Conservation (phyloP, 2,329 filamentous ascomycete genomes). For the Fusarium mundagurra region DNA sequence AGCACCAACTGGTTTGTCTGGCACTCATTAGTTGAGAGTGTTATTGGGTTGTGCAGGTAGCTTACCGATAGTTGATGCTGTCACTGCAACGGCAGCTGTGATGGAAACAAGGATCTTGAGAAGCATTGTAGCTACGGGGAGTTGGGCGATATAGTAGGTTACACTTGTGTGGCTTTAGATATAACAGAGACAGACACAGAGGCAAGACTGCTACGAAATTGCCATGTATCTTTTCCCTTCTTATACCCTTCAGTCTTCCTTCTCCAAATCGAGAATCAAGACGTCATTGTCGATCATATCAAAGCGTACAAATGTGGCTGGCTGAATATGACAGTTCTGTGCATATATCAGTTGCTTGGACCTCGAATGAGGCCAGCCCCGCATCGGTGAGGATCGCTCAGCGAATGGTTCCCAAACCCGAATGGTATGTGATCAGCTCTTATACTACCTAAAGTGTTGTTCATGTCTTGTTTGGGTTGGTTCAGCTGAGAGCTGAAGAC, state of each 20-base stretch:
- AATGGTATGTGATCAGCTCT: background rate
- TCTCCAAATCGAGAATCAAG: background rate
- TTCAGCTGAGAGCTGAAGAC: background rate
- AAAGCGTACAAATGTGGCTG: background rate
- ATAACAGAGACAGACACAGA: background rate
- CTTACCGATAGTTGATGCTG: background rate
- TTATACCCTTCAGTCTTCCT: background rate
- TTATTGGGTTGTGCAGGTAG: rapidly evolving
- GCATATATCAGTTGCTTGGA: background rate
- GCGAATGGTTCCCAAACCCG: background rate
- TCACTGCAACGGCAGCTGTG: background rate
- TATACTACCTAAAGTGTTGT: background rate
- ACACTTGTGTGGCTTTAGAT: background rate
- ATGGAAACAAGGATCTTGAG: background rate
- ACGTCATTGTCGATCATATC: background rate
- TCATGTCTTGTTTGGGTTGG: background rate
- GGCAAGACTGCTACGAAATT: background rate
- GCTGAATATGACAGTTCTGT: background rate
- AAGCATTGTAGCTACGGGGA: background rate
- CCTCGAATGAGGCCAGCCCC: background rate
- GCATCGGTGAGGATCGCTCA: background rate
- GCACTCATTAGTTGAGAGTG: background rate
- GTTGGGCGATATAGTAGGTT: background rate
- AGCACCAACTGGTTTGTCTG: background rate
- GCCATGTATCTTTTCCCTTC: background rate